Evolutionary conservation across 108 stramenopile genomes (phyloP).

Genomic region (Stephanodiscus triporus): DNA sequence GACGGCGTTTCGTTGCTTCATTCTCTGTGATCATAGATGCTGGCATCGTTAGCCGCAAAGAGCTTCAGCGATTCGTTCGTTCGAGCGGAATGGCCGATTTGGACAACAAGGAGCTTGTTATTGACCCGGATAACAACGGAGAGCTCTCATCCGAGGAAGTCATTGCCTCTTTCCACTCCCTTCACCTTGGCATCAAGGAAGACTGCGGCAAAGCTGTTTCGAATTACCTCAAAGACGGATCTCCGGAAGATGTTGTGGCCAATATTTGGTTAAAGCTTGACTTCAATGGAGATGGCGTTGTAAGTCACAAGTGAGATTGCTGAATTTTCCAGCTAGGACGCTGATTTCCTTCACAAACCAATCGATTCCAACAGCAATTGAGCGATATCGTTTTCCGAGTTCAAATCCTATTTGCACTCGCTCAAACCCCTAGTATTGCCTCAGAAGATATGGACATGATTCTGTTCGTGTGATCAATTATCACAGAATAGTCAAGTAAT

Average conservation of each 20-base stretch:
- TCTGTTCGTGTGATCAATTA: background rate
- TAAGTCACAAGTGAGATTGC: background rate
- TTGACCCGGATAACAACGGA: background rate
- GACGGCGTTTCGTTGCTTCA: background rate
- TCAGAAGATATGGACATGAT: background rate
- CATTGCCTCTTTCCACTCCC: background rate
- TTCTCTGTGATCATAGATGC: background rate
- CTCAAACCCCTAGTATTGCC: background rate
- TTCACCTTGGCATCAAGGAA: slow-evolving; percentile 3
- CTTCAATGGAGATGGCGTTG: slow-evolving; percentile 1
- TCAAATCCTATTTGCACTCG: slow-evolving; percentile 1
- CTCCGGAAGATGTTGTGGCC: background rate
- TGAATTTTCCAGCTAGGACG: slow-evolving; percentile 1
- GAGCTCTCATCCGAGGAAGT: background rate
- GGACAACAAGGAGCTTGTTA: background rate
- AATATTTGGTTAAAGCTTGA: slow-evolving; percentile 1
- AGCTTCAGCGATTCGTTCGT: background rate
- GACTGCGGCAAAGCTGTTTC: background rate
- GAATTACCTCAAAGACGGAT: background rate
- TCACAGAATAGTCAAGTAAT: no score
- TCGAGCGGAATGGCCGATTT: slow-evolving; percentile 2
- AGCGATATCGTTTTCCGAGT: background rate
- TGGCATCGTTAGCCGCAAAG: background rate
- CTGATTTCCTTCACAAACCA: background rate
- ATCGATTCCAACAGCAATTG: background rate